Base-by-base conservation (phyloP, 805 yeast genomes). In the Suhomyces sp. region DNA sequence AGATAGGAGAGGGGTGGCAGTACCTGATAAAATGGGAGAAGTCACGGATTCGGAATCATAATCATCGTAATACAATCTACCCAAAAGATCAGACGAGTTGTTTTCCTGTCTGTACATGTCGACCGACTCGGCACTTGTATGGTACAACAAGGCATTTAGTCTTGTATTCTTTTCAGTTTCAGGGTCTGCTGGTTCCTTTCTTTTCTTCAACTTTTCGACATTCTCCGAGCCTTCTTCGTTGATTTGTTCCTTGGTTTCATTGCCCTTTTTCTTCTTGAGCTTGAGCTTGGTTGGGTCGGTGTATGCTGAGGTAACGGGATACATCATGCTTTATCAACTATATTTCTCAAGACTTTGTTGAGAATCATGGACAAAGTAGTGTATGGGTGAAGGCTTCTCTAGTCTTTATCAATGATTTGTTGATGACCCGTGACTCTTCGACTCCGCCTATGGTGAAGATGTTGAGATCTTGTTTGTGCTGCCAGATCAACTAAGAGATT, bases 61-160 rank as follows among this genome's bases (percentile, higher is more conserved):
- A 35, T 67, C 72, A 41, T 68, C 74, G 40, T 63, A 66, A 46
- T 66, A 65, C 8, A 67, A 51, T 33, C 74, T 44, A 4, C 72
- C 74, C 33, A 67, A 41, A 22, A 67, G 54, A 40, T 68, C 74
- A 35, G 64, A 60, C 13, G 61, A 51, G 39, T 54, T 58, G 46
- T 65, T 65, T 37, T 67, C 67, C 33, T 47, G 53, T 35, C 54
- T 54, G 48, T 67, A 67, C 27, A 58, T 32, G 36, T 65, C 70
- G 10, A 67, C 54, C 3, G 65, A 47, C 25, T 68, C 74, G 21
- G 61, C 53, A 23, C 58, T 52, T 5, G 65, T 60, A 43, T 66
- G 69, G 40, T 57, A 68, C 12, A 68, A 42, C 31, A 63, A 43
- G 2, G 72, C 66, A 39, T 68, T 68, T 25, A 58, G 45, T 19